phyloP scores from a whole-genome alignment of 768 basidiomycete genomes.

The Suillus sp. region DNA sequence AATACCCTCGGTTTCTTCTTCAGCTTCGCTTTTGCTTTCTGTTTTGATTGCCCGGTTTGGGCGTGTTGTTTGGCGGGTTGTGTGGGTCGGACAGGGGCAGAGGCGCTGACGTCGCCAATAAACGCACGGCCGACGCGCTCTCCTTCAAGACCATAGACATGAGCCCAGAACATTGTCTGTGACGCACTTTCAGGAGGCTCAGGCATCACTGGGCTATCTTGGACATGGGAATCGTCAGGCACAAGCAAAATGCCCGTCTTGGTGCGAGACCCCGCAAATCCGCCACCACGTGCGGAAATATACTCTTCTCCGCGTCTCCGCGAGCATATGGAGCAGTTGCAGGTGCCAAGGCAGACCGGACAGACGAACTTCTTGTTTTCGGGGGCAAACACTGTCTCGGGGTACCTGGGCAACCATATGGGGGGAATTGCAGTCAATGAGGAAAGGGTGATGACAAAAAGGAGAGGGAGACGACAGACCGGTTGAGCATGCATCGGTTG shows the following conservation, averaged over 20 bases:
- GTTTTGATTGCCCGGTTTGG: neutral
- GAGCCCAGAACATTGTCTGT: constrained; percentile 34
- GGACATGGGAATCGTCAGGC: constrained; percentile 17
- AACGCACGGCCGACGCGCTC: constrained; percentile 32
- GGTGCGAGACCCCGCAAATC: constrained; percentile 24
- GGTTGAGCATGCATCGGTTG: constrained; percentile 34
- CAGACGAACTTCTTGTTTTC: constrained; percentile 39
- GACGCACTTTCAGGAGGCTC: constrained; percentile 4
- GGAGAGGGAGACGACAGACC: constrained; percentile 27
- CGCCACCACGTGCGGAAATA: constrained; percentile 33
- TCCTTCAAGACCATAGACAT: constrained; percentile 35
- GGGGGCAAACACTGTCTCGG: constrained; percentile 39
- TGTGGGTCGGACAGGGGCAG: neutral
- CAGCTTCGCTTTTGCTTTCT: neutral
- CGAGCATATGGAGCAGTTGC: constrained; percentile 52
- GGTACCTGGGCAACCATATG: constrained; percentile 34
- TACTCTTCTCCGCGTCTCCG: constrained; percentile 49
- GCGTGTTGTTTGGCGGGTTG: neutral
- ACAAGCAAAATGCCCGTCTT: constrained; percentile 29
- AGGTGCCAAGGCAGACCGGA: constrained; percentile 46
- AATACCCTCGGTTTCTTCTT: constrained; percentile 26
- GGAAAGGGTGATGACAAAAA: constrained; percentile 3
- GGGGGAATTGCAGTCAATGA: constrained; percentile 6
- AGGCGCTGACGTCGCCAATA: neutral
- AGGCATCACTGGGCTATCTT: constrained; percentile 5